These are phyloP conservation scores for Xylaria arbuscula DNA, from an alignment of 2,329 filamentous ascomycete species.

Conservation along the genomic window DNA sequence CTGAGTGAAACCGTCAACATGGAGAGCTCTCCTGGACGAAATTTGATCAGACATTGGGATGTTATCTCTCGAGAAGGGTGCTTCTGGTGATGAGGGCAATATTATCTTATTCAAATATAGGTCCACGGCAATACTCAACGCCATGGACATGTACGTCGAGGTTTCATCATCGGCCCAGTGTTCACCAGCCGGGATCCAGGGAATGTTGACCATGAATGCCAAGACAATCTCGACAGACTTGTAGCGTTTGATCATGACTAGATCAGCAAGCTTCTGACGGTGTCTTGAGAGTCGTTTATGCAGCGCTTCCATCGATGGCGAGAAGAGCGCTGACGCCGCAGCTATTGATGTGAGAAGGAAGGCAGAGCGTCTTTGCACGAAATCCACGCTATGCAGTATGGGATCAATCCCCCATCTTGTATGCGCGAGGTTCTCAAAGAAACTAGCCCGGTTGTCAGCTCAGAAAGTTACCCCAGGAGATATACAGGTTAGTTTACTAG, in stretches of 20 bases:
- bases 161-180: constrained; percentile 79
- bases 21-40: constrained; percentile 72
- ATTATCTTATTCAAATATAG: constrained; percentile 77
- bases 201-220: constrained; percentile 80
- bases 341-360: constrained; percentile 79
- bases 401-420: constrained; percentile 80
- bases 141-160: constrained; percentile 76
- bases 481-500: constrained; percentile 60
- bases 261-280: constrained; percentile 69
- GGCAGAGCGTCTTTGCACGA: constrained; percentile 74
- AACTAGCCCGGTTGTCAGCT: constrained; percentile 57
- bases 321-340: constrained; percentile 74
- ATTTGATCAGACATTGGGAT: constrained; percentile 75
- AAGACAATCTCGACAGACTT: constrained; percentile 79
- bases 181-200: constrained; percentile 77
- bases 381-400: constrained; percentile 71
- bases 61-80: constrained; percentile 57
- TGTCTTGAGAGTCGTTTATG: constrained; percentile 74
- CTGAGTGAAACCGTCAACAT: constrained; percentile 74
- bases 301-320: constrained; percentile 71
- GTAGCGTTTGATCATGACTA: constrained; percentile 69
- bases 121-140: constrained; percentile 75
- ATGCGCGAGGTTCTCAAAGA: constrained; percentile 76
- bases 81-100: constrained; percentile 60
- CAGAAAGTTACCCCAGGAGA: not conserved